Evolutionary conservation across 257 asterid genomes (phyloP), one percentile per base, ranked within the genome.

Genomic region (Cruciata laevipes): DNA sequence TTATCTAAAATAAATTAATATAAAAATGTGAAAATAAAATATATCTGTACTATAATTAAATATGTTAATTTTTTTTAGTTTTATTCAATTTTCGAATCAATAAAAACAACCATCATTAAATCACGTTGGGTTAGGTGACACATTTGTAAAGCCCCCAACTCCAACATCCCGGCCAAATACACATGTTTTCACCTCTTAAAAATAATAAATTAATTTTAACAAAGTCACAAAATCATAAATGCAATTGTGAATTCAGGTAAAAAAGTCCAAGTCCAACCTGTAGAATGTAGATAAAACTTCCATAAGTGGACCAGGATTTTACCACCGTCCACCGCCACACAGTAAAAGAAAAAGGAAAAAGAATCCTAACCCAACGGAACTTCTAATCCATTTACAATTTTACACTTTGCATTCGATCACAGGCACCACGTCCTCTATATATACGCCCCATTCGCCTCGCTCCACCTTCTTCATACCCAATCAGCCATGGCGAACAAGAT

Each of bases 401-500:
- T n/a, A 21, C 61, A 56, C 61, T 10, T 56, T 56, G 30, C 33
- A 56, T 47, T 17, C 20, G 55, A 47, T 47, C 16, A 47, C 55
- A 16, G 55, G 55, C 55, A 47, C 55, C 55, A 47, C 55, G 20
- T 14, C 55, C 8, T 47, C 55, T 47, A 47, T 47, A 47, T 47
- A 47, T 3, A 47, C 66, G 17, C 24, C 16, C 61, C 58, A n/a
- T 2, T 52, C 18, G 24, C 35, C 58, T 11, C 14, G 21, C 65
- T 62, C 66, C 40, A 3, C 23, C 23, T 6, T 17, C 55, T 11
- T 3, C 18, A 0, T 42, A 13, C 51, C 51, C 17, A 42, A 51
- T 1, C 6, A 51, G 37, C 71, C 24, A 90, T 90, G 96, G 83
- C 85, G 23, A 82, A 84, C 68, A 67, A 69, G 53, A 80, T 64